Percentiles rank a stretch among this genome's conserved stretches.
These are phyloP conservation scores for Microdochium bolleyi DNA, from an alignment of 2,329 filamentous ascomycete genomes.

Conservation along the genomic window DNA sequence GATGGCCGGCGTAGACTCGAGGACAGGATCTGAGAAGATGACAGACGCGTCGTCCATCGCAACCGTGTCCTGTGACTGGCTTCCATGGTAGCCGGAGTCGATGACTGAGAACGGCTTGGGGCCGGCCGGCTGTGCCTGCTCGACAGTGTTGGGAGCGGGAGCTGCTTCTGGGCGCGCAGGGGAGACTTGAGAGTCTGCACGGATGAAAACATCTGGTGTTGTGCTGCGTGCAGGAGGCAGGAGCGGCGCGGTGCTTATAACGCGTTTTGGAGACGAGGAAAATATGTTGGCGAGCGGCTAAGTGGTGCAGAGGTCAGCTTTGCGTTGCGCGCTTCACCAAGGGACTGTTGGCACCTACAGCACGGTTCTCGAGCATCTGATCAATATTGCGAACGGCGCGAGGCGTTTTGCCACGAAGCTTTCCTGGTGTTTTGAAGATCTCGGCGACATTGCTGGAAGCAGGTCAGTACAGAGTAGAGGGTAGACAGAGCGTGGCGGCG, in stretches of 20 bases:
- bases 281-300: slow-evolving; percentile 55
- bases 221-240: slow-evolving; percentile 31
- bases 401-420: slow-evolving; percentile 74
- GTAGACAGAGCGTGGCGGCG: not conserved
- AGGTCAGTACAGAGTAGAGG: slow-evolving; percentile 16
- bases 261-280: slow-evolving; percentile 45
- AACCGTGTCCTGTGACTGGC: slow-evolving; percentile 49
- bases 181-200: slow-evolving; percentile 37
- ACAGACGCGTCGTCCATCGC: slow-evolving; percentile 19
- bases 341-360: slow-evolving; percentile 40
- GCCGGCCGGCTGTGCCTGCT: not conserved
- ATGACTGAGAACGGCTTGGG: slow-evolving; percentile 21
- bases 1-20: slow-evolving; percentile 12
- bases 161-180: slow-evolving; percentile 15
- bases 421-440: slow-evolving; percentile 90
- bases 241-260: slow-evolving; percentile 15
- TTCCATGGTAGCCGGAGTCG: slow-evolving; percentile 69
- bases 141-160: not conserved
- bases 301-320: slow-evolving; percentile 17
- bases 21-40: slow-evolving; percentile 9
- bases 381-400: slow-evolving; percentile 58
- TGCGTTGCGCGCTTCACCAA: slow-evolving; percentile 1
- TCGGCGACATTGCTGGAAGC: slow-evolving; percentile 72
- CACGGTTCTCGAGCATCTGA: slow-evolving; percentile 44
- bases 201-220: slow-evolving; percentile 51